These are phyloP conservation scores for Coniochaeta sp. DNA, from an alignment of 2,329 filamentous ascomycete species.

Conservation along the genomic window DNA sequence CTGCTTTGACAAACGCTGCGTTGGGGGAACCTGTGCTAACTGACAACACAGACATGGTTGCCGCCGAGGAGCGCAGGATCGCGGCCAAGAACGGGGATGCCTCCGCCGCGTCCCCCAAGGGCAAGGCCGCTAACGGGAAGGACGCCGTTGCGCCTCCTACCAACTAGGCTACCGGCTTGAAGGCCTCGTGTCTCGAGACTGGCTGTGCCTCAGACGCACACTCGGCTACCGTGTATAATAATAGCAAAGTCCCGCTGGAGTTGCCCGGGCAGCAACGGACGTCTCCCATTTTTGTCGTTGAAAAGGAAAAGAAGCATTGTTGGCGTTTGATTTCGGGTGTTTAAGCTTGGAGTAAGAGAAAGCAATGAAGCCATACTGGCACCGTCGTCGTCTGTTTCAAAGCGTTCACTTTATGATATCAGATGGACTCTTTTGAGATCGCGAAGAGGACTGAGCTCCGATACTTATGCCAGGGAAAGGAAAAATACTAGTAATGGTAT, in stretches of 20 bases:
- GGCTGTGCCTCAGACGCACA: neutral
- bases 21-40: conserved; percentile 10
- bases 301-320: no score
- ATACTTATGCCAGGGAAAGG: neutral
- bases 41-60: conserved; percentile 68
- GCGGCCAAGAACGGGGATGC: conserved; percentile 23
- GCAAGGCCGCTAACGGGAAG: conserved; percentile 12
- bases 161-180: neutral
- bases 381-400: neutral
- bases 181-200: neutral
- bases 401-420: conserved; percentile 1
- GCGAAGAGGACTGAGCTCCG: neutral
- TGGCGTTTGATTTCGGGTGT: neutral
- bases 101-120: no score
- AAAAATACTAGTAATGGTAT: no score
- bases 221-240: neutral
- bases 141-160: neutral
- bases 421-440: neutral
- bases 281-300: no score
- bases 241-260: no score
- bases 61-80: conserved; percentile 62
- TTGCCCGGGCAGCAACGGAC: no score
- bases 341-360: neutral
- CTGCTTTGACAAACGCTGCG: no score
- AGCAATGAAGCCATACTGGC: neutral